Conservation (phyloP, 768 basidiomycete species). For the Trametopsis cervina region DNA sequence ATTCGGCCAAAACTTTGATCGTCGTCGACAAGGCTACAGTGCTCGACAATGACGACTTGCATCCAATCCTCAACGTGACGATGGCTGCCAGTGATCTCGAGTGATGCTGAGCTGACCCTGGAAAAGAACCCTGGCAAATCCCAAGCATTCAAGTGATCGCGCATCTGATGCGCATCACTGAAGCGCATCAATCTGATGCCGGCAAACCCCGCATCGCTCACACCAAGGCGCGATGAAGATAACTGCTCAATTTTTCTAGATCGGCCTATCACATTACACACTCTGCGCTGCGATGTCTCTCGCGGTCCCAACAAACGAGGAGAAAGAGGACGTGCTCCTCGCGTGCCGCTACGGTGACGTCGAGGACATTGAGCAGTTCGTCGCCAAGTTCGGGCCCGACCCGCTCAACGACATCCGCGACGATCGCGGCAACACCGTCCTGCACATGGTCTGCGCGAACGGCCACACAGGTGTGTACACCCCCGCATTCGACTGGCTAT, state of each 20-base stretch:
- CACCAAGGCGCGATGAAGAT: not conserved
- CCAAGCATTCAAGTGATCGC: no score
- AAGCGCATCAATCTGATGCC: no score
- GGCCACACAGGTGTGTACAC: constrained; percentile 69
- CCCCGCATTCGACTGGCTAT: constrained; percentile 9
- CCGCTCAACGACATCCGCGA: constrained; percentile 50
- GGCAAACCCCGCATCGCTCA: not conserved
- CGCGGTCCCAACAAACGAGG: constrained; percentile 29
- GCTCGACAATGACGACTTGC: no score
- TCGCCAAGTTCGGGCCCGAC: constrained; percentile 47
- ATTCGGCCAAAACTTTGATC: no score
- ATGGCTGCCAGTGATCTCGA: no score
- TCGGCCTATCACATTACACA: no score
- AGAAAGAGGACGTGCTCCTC: constrained; percentile 69
- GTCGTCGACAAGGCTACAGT: no score
- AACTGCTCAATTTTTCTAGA: not conserved
- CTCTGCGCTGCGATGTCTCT: constrained; percentile 10
- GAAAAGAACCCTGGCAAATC: no score
- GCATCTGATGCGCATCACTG: not conserved
- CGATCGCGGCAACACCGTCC: constrained; percentile 67
- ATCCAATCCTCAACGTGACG: no score
- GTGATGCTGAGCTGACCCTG: no score
- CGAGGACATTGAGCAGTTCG: constrained; percentile 65
- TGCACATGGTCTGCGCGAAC: constrained; percentile 88
- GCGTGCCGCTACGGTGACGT: constrained; percentile 86